These are phyloP conservation scores for Cladosporium sp. DNA, from an alignment of 2,329 filamentous ascomycete genomes.

Conservation along the genomic window DNA sequence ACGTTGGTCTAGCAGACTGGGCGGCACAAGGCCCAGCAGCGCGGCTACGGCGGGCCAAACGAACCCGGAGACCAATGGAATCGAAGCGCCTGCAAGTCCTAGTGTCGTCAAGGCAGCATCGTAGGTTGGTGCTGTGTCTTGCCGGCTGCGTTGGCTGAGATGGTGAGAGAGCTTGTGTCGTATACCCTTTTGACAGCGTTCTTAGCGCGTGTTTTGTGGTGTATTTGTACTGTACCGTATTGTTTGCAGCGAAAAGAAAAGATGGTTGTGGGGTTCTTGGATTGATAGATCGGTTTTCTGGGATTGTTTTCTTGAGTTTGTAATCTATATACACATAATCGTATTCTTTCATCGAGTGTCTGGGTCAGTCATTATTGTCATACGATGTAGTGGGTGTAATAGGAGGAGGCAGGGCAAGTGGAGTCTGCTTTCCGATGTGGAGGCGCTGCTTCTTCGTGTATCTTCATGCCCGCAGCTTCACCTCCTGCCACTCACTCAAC, in stretches of 20 bases:
- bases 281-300: not conserved
- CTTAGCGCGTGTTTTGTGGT: not conserved
- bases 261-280: not conserved
- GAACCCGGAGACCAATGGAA: not conserved
- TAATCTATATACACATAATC: not conserved
- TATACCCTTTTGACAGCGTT: constrained; percentile 15
- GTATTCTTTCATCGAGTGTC: not conserved
- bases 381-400: not conserved
- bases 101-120: not conserved
- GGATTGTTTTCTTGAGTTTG: not conserved
- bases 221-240: constrained; percentile 7
- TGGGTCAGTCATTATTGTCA: not conserved
- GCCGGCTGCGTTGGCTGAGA: not conserved
- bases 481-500: not conserved
- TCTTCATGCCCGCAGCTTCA: not conserved
- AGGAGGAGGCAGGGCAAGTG: not conserved
- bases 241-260: not conserved
- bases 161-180: not conserved
- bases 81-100: not conserved
- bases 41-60: not conserved
- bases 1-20: constrained; percentile 30
- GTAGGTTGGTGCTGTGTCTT: constrained; percentile 1
- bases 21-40: constrained; percentile 1
- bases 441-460: not conserved
- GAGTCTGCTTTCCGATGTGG: not conserved